phyloP scores from a whole-genome alignment of 768 basidiomycete species.

The Punctularia strigosozonata region DNA sequence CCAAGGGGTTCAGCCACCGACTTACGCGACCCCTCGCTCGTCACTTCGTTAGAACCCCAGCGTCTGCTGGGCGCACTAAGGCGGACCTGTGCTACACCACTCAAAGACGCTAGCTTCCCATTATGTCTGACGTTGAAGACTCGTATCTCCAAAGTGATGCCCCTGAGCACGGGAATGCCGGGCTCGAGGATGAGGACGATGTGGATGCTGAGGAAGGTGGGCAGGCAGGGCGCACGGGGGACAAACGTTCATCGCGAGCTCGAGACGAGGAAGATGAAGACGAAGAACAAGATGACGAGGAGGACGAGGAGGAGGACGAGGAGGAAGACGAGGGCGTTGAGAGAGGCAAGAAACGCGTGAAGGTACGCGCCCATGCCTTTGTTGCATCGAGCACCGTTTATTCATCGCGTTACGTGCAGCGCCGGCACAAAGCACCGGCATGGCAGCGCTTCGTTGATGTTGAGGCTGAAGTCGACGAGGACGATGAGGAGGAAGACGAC shows the following conservation, averaged over 20 bases:
- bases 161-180: constrained; percentile 14
- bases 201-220: constrained; percentile 26
- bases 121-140: constrained; percentile 33
- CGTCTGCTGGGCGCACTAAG: too few species aligned
- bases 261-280: constrained; percentile 26
- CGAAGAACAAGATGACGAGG: constrained; percentile 27
- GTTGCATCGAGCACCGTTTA: neutral
- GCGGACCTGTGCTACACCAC: too few species aligned
- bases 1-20: too few species aligned
- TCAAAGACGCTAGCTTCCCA: constrained; percentile 20
- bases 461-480: constrained; percentile 93
- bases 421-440: constrained; percentile 48
- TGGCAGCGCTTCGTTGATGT: constrained; percentile 87
- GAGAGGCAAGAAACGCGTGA: constrained; percentile 44
- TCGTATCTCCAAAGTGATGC: constrained; percentile 20
- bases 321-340: constrained; percentile 40
- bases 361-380: constrained; percentile 43
- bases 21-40: too few species aligned
- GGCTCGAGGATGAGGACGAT: constrained; percentile 17
- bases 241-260: constrained; percentile 26
- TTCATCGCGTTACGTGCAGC: constrained; percentile 22
- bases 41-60: too few species aligned
- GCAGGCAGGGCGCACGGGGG: constrained; percentile 22
- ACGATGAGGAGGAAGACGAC: constrained; percentile 90
- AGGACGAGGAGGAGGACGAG: constrained; percentile 30